Evolutionary conservation across 306 rosid genomes (phyloP), one percentile per base, ranked within the genome.

Genomic region (Begonia peltatifolia): DNA sequence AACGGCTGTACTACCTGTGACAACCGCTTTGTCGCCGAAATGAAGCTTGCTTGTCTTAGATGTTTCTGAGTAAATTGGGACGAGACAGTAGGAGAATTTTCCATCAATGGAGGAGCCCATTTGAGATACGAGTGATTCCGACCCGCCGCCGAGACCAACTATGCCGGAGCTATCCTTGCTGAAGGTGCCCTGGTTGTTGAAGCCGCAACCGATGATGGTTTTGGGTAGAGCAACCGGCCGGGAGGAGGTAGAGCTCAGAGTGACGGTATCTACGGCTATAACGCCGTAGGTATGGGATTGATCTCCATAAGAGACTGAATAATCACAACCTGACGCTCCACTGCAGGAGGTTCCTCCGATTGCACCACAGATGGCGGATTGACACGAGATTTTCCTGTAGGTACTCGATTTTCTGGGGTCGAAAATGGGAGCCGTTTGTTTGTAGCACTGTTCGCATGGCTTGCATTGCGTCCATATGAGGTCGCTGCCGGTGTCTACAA

Each of bases 31-130:
- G 9, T 41, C 16, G 1, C 81, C 81, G 7, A 79, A 79, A 15
- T 12, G 63, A 12, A 67, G 15, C 10, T 44, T 55, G 56, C 76
- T 66, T 0, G 69, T 30, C 6, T 30, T 3, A 0, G 14, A 8
- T 0, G 10, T 4, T 0, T 23, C 4, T 2, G 54, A 16, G 0
- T 10, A 6, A 0, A 47, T 0, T 1, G 84, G 69, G 3, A 62
- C 15, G 46, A 86, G 75, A 54, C 95, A 85, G 44, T 85, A 70
- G 0, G 87, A 74, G 50, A 82, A 85, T 38, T 73, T 85, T 0
- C 69, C 74, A 0, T 1, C 58, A 0, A 66, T 62, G 0, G 77
- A 57, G 4, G 75, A 1, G 6, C 36, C 57, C 52, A 86, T 2
- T n/a, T 75, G 93, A 3, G 67, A 10, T 9, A 65, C 15, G 6